These are phyloP conservation scores for Lipomyces spencermartinsiae DNA, from an alignment of 805 yeast genomes.

Conservation along the genomic window DNA sequence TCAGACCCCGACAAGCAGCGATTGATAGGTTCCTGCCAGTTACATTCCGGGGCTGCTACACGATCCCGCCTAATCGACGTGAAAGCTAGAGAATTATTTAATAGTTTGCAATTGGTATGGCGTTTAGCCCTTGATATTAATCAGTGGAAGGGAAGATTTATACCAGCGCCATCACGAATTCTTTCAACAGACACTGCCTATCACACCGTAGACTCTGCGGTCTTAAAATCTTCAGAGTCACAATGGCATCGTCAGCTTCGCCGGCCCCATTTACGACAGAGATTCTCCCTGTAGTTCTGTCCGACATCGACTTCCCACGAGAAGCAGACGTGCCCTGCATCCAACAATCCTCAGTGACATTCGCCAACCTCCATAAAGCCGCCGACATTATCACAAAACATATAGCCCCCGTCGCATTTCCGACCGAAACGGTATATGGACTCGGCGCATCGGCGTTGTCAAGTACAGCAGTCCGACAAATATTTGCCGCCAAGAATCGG, in stretches of 20 bases:
- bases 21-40: background rate
- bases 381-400: slow-evolving; percentile 59
- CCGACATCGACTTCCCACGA: slow-evolving; percentile 22
- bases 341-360: slow-evolving; percentile 7
- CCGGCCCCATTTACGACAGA: slow-evolving; percentile 3
- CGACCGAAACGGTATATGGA: slow-evolving; percentile 97
- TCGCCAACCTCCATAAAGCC: slow-evolving; percentile 52
- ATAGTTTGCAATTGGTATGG: background rate
- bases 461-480: slow-evolving; percentile 74
- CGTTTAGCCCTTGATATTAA: background rate
- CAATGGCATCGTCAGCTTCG: background rate
- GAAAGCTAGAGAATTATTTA: background rate
- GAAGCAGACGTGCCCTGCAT: slow-evolving; percentile 20
- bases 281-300: slow-evolving; percentile 20
- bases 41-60: background rate
- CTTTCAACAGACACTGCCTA: background rate
- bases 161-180: background rate
- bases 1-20: background rate
- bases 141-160: background rate
- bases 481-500: slow-evolving; percentile 87
- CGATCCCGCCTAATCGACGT: background rate
- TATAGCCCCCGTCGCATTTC: slow-evolving; percentile 81
- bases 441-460: slow-evolving; percentile 84
- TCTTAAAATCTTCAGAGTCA: background rate
- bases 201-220: background rate